phyloP scores from a whole-genome alignment of 352 stramenopile species.

The Blastocystis sp. region DNA sequence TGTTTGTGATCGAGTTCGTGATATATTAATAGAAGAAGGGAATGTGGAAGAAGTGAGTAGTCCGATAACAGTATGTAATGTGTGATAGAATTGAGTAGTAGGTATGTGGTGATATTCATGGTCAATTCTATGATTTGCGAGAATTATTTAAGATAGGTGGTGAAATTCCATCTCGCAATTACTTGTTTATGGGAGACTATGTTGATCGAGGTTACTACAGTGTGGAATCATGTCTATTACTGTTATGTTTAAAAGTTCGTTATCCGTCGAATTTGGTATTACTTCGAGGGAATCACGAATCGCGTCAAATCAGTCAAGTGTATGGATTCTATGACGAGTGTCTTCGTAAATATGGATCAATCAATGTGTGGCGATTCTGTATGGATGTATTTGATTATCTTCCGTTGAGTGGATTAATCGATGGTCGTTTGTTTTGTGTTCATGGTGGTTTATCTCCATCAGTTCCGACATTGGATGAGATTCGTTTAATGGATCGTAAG shows the following conservation, averaged over 20 bases:
- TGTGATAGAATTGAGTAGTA: slow-evolving; percentile 59
- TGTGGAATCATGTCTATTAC: slow-evolving; percentile 93
- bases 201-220: slow-evolving; percentile 97
- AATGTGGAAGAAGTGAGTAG: slow-evolving; percentile 96
- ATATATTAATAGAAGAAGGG: slow-evolving; percentile 97
- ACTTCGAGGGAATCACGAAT: slow-evolving; percentile 97
- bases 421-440: slow-evolving; percentile 97
- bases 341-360: slow-evolving; percentile 86
- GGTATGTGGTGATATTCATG: slow-evolving; percentile 98
- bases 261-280: slow-evolving; percentile 99
- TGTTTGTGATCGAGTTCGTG: slow-evolving; percentile 86
- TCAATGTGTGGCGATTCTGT: slow-evolving; percentile 98
- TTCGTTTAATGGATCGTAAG: slow-evolving; percentile 46
- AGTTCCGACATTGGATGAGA: neutral
- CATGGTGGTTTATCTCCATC: slow-evolving; percentile 85
- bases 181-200: slow-evolving; percentile 99
- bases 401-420: slow-evolving; percentile 88
- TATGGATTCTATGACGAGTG: slow-evolving; percentile 99
- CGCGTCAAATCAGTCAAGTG: slow-evolving; percentile 91
- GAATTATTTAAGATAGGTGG: slow-evolving; percentile 88
- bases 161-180: slow-evolving; percentile 94
- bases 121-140: slow-evolving; percentile 98
- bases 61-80: slow-evolving; percentile 85
- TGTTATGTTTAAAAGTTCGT: slow-evolving; percentile 91
- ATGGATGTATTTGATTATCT: slow-evolving; percentile 99